Percentiles rank a stretch among this genome's conserved stretches.
Conservation (phyloP, 2,329 filamentous ascomycete genomes). For the Colletotrichum limetticola region DNA sequence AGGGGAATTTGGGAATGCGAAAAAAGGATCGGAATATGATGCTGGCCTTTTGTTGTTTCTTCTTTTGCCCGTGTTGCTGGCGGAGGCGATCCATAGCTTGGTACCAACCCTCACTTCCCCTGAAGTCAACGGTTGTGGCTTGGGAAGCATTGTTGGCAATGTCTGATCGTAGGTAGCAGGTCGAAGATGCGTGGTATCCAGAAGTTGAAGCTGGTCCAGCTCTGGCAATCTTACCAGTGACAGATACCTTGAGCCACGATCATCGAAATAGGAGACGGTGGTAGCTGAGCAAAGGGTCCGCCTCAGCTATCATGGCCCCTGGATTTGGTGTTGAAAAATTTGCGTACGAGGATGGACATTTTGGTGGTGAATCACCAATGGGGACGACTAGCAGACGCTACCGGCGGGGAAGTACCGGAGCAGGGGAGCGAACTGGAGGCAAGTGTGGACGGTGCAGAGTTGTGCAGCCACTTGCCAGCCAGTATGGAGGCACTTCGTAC, state of each 20-base stretch:
- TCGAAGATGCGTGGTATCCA: neutral
- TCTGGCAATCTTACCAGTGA: neutral
- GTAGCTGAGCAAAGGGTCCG: neutral
- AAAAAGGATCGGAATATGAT: neutral
- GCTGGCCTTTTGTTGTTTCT: neutral
- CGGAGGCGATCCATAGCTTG: neutral
- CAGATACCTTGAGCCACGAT: neutral
- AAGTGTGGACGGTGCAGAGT: neutral
- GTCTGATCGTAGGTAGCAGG: neutral
- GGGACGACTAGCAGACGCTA: slow-evolving; percentile 13
- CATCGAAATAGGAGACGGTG: neutral
- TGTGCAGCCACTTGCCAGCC: neutral
- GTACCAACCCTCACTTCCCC: neutral
- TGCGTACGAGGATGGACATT: slow-evolving; percentile 7
- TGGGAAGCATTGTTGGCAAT: neutral
- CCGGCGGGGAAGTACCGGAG: slow-evolving; percentile 22
- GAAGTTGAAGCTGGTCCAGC: neutral
- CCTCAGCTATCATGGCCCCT: slow-evolving; percentile 13
- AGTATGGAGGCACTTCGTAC: no score
- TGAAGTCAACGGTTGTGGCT: neutral
- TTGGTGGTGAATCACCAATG: slow-evolving; percentile 29
- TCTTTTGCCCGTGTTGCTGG: neutral
- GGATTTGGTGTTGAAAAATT: slow-evolving; percentile 23
- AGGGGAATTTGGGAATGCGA: neutral
- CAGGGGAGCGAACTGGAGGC: neutral